These are phyloP conservation scores for Pythium sukuiense DNA, from an alignment of 352 stramenopile species.

Conservation along the genomic window DNA sequence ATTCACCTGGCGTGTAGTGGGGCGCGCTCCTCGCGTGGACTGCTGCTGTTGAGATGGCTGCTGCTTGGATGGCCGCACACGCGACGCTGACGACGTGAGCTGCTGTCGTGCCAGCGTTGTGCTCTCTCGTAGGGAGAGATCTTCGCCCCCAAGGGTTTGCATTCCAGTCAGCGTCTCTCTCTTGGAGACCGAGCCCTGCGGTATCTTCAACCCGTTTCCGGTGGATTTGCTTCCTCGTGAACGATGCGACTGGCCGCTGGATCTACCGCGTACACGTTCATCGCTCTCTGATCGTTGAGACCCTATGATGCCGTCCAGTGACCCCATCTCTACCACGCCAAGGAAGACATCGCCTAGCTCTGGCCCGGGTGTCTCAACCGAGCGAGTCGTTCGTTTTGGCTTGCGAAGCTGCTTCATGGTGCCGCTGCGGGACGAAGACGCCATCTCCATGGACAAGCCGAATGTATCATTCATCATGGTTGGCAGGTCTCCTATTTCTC, in stretches of 20 bases:
- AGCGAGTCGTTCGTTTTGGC: neutral
- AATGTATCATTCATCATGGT: neutral
- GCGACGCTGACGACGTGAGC: constrained; percentile 51
- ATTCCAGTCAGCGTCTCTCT: constrained; percentile 7
- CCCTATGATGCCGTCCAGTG: neutral
- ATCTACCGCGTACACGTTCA: neutral
- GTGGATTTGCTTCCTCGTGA: constrained; percentile 9
- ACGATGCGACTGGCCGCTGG: neutral
- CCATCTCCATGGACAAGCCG: neutral
- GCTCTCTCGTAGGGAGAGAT: constrained; percentile 17
- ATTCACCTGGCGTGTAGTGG: constrained; percentile 5
- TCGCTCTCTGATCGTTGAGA: constrained; percentile 24
- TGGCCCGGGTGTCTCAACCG: neutral
- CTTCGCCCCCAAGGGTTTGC: constrained; percentile 6
- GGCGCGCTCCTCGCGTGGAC: neutral
- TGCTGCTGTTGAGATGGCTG: constrained; percentile 4
- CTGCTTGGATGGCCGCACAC: constrained; percentile 37
- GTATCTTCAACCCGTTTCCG: constrained; percentile 7
- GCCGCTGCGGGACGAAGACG: neutral
- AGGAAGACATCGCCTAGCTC: constrained; percentile 15
- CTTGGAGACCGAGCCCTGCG: neutral
- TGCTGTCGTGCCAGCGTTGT: constrained; percentile 16
- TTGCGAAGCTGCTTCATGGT: neutral
- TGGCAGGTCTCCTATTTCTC: neutral
- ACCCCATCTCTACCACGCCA: constrained; percentile 5